Percentiles rank a stretch among this genome's conserved stretches.
phyloP scores from a whole-genome alignment of 768 basidiomycete genomes.

The Steccherinum ochraceum region DNA sequence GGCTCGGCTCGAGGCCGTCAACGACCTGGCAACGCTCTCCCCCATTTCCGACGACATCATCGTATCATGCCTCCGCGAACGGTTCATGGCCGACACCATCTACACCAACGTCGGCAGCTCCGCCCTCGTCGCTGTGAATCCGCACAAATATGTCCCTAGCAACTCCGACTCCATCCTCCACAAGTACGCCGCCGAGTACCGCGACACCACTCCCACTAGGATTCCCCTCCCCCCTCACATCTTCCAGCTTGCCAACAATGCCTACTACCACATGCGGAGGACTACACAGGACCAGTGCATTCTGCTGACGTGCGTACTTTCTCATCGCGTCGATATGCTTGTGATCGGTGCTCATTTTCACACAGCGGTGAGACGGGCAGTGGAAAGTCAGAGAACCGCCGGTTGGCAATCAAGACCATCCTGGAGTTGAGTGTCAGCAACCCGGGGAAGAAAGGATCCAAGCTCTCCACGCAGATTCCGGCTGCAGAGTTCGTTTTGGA shows the following conservation, averaged over 20 bases:
- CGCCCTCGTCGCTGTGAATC: constrained; percentile 82
- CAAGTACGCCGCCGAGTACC: constrained; percentile 83
- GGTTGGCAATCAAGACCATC: constrained; percentile 87
- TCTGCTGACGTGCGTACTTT: constrained; percentile 67
- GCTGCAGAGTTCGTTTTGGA: constrained; percentile 95
- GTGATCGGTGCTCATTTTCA: constrained; percentile 1
- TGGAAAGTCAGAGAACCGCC: constrained; percentile 88
- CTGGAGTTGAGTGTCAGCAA: constrained; percentile 86
- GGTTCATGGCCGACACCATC: constrained; percentile 79
- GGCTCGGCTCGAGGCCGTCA: constrained; percentile 65
- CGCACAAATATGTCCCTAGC: constrained; percentile 81
- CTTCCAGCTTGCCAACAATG: constrained; percentile 85
- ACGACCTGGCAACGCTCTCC: constrained; percentile 63
- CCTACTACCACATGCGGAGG: constrained; percentile 93
- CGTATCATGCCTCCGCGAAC: constrained; percentile 78
- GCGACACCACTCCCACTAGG: constrained; percentile 63
- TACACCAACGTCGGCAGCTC: constrained; percentile 73
- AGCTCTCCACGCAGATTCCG: constrained; percentile 80
- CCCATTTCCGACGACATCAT: constrained; percentile 77
- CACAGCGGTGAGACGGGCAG: constrained; percentile 85
- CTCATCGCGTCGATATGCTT: background rate
- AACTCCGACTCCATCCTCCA: constrained; percentile 82
- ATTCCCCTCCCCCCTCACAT: constrained; percentile 74
- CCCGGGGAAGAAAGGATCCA: constrained; percentile 91
- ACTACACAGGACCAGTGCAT: constrained; percentile 92